Evolutionary conservation across 208 protist genomes (phyloP).

Genomic region (Hexamita inflata): DNA sequence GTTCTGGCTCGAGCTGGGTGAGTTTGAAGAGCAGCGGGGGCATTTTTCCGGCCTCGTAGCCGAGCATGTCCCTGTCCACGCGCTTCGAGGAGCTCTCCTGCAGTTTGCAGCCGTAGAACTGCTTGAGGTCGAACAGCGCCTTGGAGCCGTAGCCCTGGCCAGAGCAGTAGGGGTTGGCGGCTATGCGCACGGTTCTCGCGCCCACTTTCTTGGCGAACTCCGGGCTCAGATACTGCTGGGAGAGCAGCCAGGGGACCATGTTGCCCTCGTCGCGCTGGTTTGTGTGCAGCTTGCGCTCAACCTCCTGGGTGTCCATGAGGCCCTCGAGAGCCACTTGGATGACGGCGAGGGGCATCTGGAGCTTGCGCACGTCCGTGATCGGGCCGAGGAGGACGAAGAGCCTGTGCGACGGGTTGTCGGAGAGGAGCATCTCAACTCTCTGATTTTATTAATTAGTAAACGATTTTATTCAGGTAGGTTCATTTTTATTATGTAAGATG

Average conservation of each 20-base stretch:
- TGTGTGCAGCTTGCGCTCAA: slow-evolving; percentile 61
- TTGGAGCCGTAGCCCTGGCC: slow-evolving; percentile 81
- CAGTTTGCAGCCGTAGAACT: slow-evolving; percentile 78
- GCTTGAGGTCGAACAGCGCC: slow-evolving; percentile 65
- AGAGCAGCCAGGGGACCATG: slow-evolving; percentile 95
- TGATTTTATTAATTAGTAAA: no score
- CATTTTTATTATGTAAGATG: no score
- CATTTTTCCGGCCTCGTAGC: no score
- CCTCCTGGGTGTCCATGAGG: slow-evolving; percentile 64
- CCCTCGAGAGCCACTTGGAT: slow-evolving; percentile 67
- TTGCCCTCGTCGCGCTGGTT: slow-evolving; percentile 81
- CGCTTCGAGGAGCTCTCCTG: no score
- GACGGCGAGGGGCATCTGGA: slow-evolving; percentile 87
- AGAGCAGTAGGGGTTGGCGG: slow-evolving; percentile 82
- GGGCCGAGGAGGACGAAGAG: slow-evolving; percentile 84
- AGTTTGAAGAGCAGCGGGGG: no score
- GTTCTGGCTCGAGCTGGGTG: no score
- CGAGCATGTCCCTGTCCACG: no score
- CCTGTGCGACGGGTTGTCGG: slow-evolving; percentile 91
- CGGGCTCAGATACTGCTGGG: slow-evolving; percentile 60
- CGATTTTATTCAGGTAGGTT: no score
- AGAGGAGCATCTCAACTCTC: no score
- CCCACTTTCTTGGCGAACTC: slow-evolving; percentile 76
- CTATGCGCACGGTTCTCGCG: slow-evolving; percentile 87
- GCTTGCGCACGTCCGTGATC: neutral